Evolutionary conservation across 495 filamentous ascomycete species (phyloP), one percentile per base, ranked within the genome.

Genomic region (Xanthoparmelia taractica): DNA sequence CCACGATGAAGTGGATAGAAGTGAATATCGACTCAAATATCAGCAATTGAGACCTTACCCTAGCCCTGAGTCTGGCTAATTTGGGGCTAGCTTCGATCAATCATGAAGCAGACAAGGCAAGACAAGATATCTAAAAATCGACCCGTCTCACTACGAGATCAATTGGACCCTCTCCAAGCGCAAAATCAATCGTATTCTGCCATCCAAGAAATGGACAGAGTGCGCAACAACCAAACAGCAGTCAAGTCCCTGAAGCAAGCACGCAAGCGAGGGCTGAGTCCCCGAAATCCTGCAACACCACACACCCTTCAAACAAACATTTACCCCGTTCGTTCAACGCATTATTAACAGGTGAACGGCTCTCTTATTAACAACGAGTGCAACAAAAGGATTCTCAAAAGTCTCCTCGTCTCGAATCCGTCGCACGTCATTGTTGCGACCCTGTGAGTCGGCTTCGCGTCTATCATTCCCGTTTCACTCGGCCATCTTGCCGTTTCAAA

Each of bases 211-310:
- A 36, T 36, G 34, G 34, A 10, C 10, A 4, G 34, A 36, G 10
- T 36, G 34, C 20, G 1, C 23, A 17, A 8, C 45, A 13, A 29
- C 4, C 34, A 36, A 10, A 10, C 38, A 41, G n/a, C n/a, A n/a
- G n/a, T n/a, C n/a, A n/a, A 40, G 38, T 40, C 43, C n/a, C 45
- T 48, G 45, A 48, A 48, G n/a, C n/a, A 48, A 0, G 23, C n/a
- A 41, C 38, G 43, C 43, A 25, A 48, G 23, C 45, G 45, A 25
- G 45, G n/a, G 45, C 45, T 48, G 45, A 48, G 45, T 12, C 20
- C n/a, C n/a, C 12, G 45, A 48, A 48, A 48, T 48, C 45, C 45
- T 48, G 45, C 45, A 48, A 48, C 45, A 48, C 23, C 8, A 48
- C 2, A 17, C 18, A 0, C 41, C 41, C 20, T 2, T 36, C 34